These are phyloP conservation scores for Noccaea bulbosa DNA, from an alignment of 345 rosid genomes.

Conservation along the genomic window DNA sequence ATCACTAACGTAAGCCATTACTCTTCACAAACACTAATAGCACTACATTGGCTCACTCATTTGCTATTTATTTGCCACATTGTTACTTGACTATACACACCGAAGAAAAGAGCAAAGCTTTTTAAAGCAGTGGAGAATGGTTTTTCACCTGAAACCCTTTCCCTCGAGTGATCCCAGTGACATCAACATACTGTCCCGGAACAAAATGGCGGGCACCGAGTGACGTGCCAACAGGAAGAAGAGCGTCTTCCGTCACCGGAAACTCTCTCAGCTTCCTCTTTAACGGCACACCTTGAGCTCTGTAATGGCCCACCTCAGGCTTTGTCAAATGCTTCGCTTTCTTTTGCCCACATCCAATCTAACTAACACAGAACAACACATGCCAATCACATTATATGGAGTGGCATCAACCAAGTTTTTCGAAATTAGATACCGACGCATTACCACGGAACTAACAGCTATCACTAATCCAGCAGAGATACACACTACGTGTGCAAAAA, in stretches of 20 bases:
- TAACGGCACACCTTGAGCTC: slow-evolving; percentile 93
- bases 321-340: slow-evolving; percentile 88
- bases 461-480: slow-evolving; percentile 24
- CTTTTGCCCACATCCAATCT: slow-evolving; percentile 96
- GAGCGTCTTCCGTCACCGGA: slow-evolving; percentile 92
- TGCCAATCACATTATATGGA: slow-evolving; percentile 31
- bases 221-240: slow-evolving; percentile 79
- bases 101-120: slow-evolving; percentile 6
- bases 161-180: slow-evolving; percentile 86
- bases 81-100: slow-evolving; percentile 8
- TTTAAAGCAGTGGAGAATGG: slow-evolving; percentile 13
- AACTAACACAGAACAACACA: slow-evolving; percentile 58
- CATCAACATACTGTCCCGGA: slow-evolving; percentile 87
- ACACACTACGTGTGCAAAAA: slow-evolving; percentile 1
- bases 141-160: slow-evolving; percentile 87
- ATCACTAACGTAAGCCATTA: slow-evolving; percentile 23
- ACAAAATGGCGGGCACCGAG: slow-evolving; percentile 87
- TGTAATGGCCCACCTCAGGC: slow-evolving; percentile 96
- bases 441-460: slow-evolving; percentile 11
- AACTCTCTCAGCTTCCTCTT: slow-evolving; percentile 92
- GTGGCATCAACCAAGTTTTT: background rate
- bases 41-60: slow-evolving; percentile 1
- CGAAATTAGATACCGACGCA: background rate
- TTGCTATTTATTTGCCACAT: slow-evolving; percentile 5
- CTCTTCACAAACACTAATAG: slow-evolving; percentile 1